Percentiles rank a stretch among this genome's conserved stretches.
Conservation (phyloP, 2,329 filamentous ascomycete species). For the Aureobasidium leucospermi region DNA sequence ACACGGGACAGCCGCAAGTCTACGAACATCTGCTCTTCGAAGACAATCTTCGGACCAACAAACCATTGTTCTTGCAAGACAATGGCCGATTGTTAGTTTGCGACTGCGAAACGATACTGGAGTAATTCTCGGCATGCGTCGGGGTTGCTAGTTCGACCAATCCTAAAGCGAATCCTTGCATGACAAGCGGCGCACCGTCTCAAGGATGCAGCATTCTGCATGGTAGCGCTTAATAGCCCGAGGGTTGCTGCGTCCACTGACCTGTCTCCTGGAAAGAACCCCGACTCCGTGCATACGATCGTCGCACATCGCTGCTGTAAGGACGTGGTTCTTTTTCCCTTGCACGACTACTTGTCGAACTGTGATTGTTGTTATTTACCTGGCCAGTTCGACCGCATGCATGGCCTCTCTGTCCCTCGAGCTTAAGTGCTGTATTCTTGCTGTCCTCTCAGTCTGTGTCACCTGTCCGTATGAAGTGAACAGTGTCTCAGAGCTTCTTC, state of each 20-base stretch:
- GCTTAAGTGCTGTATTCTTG: background rate
- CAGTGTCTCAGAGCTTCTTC: background rate
- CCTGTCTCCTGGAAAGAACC: background rate
- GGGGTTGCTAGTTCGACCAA: background rate
- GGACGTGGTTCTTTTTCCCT: background rate
- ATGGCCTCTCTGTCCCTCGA: background rate
- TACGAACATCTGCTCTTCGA: background rate
- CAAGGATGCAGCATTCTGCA: background rate
- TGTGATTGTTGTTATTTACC: slow-evolving; percentile 7
- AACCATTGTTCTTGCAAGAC: background rate
- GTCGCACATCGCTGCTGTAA: slow-evolving; percentile 12
- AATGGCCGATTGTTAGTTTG: too few relatives aligned
- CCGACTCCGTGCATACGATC: slow-evolving; percentile 4
- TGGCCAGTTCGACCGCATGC: background rate
- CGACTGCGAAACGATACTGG: background rate
- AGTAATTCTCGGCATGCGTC: background rate
- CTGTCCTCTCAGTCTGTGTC: background rate
- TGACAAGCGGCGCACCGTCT: slow-evolving; percentile 1
- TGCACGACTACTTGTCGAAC: background rate
- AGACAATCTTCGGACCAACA: background rate
- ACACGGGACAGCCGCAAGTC: background rate
- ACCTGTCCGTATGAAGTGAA: background rate
- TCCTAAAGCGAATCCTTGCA: slow-evolving; percentile 4
- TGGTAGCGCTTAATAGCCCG: background rate
- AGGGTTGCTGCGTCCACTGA: slow-evolving; percentile 3